Percentiles rank a stretch among this genome's conserved stretches.
Conservation (phyloP, 352 stramenopile species). For the Stramenopiles sp. region DNA sequence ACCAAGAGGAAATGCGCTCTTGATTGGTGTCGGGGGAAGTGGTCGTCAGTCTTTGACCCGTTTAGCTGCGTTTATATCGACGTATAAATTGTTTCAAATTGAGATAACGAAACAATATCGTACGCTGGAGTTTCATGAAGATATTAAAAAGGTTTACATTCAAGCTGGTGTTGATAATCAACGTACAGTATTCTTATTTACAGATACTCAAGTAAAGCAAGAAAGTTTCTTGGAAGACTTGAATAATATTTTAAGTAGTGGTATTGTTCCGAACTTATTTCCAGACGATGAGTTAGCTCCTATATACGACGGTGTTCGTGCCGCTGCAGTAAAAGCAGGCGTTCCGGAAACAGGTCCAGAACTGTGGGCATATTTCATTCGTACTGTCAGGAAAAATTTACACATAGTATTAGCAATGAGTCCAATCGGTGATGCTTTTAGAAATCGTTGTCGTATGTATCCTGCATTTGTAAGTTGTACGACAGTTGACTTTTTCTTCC, state of each 20-base stretch:
- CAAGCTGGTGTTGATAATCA: slow-evolving; percentile 74
- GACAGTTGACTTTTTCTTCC: slow-evolving; percentile 64
- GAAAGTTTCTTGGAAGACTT: slow-evolving; percentile 86
- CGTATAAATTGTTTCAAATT: slow-evolving; percentile 70
- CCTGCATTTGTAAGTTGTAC: slow-evolving; percentile 62
- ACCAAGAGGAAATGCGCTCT: slow-evolving; percentile 64
- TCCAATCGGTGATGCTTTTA: slow-evolving; percentile 68
- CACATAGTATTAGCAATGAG: slow-evolving; percentile 77
- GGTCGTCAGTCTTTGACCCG: slow-evolving; percentile 67
- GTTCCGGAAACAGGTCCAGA: slow-evolving; percentile 75
- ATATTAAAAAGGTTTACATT: slow-evolving; percentile 72
- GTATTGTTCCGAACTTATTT: slow-evolving; percentile 80
- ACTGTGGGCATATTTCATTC: slow-evolving; percentile 73
- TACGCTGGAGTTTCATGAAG: slow-evolving; percentile 69
- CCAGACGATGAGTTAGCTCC: slow-evolving; percentile 64
- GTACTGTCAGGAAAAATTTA: slow-evolving; percentile 69
- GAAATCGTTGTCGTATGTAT: slow-evolving; percentile 69
- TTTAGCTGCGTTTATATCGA: slow-evolving; percentile 70
- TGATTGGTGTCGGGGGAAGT: slow-evolving; percentile 75
- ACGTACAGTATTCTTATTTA: slow-evolving; percentile 75
- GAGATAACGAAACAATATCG: slow-evolving; percentile 83
- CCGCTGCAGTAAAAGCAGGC: slow-evolving; percentile 64
- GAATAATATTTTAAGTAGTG: slow-evolving; percentile 81
- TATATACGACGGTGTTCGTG: slow-evolving; percentile 65
- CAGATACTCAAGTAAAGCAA: slow-evolving; percentile 76